Evolutionary conservation across 1,284 basidiomycete genomes (phyloP).

Genomic region (Cutaneotrichosporon arboriforme): DNA sequence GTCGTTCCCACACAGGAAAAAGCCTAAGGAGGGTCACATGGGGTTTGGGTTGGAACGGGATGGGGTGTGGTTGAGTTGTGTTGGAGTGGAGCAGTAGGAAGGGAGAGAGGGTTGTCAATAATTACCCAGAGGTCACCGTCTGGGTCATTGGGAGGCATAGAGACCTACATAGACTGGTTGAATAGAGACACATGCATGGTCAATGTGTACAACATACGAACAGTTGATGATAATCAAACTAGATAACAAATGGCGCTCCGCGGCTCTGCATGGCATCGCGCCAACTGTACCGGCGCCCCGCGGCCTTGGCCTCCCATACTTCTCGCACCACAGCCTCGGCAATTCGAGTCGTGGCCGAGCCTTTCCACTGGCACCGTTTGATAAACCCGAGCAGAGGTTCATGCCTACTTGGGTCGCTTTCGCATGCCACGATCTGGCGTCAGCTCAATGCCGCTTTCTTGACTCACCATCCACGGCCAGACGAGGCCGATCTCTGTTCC

Average conservation of each 20-base stretch:
- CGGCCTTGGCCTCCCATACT: neutral
- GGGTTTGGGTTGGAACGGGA: too few relatives aligned
- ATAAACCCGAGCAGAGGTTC: neutral
- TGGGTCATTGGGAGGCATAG: too few relatives aligned
- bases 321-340: neutral
- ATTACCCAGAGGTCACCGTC: too few relatives aligned
- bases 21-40: too few relatives aligned
- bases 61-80: too few relatives aligned
- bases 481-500: conserved; percentile 2
- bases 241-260: neutral
- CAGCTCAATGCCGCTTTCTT: neutral
- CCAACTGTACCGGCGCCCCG: neutral
- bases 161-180: too few relatives aligned
- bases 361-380: conserved; percentile 1
- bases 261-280: neutral
- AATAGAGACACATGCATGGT: neutral
- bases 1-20: too few relatives aligned
- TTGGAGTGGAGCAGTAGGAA: too few relatives aligned
- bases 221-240: neutral
- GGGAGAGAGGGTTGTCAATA: too few relatives aligned
- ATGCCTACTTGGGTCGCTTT: neutral
- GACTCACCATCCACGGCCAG: neutral
- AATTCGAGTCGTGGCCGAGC: neutral
- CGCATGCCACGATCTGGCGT: neutral
- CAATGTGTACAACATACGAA: neutral